Evolutionary conservation across 208 protist species (phyloP).

Genomic region (Angomonas deanei): DNA sequence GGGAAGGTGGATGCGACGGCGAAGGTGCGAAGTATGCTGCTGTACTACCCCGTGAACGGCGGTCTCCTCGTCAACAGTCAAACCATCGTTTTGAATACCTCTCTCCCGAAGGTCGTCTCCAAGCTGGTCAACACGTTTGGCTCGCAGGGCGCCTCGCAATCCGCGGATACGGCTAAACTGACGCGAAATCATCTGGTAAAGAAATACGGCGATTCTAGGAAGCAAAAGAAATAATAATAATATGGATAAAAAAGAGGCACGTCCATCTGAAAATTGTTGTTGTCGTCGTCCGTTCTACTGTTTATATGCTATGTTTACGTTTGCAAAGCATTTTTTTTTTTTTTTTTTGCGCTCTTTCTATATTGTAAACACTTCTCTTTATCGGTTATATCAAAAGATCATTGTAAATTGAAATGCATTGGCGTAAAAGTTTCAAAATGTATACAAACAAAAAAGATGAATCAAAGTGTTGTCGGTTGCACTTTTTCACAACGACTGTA

Average conservation of each 20-base stretch:
- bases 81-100: slow-evolving; percentile 83
- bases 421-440: too few species aligned
- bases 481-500: too few species aligned
- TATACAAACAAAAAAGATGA: too few species aligned
- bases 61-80: slow-evolving; percentile 78
- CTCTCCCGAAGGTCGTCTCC: slow-evolving; percentile 67
- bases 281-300: too few species aligned
- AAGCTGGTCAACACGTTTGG: slow-evolving; percentile 79
- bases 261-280: too few species aligned
- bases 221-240: not conserved
- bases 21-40: slow-evolving; percentile 81
- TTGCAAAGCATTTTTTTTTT: too few species aligned
- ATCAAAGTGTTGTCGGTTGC: too few species aligned
- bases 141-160: slow-evolving; percentile 63
- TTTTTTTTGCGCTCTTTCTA: too few species aligned
- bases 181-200: slow-evolving; percentile 74
- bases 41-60: slow-evolving; percentile 84
- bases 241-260: not conserved
- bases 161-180: slow-evolving; percentile 62
- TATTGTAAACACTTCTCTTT: not conserved
- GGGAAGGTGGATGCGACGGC: slow-evolving; percentile 75
- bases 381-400: not conserved
- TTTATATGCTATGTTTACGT: too few species aligned
- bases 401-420: too few species aligned
- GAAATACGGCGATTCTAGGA: slow-evolving; percentile 48